Conservation (phyloP, 345 rosid genomes). For the Firmiana major region DNA sequence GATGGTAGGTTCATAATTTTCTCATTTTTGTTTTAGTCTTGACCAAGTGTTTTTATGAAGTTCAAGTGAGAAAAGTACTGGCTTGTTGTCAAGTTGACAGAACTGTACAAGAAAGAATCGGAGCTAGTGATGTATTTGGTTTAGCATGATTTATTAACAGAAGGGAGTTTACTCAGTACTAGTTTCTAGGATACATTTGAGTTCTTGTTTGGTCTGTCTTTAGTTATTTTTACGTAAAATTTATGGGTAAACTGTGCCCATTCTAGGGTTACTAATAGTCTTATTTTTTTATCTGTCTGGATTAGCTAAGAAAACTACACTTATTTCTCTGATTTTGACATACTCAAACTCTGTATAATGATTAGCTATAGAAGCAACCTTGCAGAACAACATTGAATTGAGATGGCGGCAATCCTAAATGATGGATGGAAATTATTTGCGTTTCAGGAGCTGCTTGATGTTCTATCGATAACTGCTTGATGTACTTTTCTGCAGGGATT, state of each 20-base stretch:
- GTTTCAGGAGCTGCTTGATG: not conserved
- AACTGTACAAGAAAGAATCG: not conserved
- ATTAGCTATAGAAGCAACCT: not conserved
- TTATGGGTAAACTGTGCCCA: not conserved
- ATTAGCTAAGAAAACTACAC: not conserved
- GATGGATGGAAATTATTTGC: not conserved
- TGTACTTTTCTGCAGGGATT: slow-evolving; percentile 52
- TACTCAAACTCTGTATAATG: not conserved
- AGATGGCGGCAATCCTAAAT: not conserved
- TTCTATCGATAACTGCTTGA: not conserved
- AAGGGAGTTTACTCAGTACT: not conserved
- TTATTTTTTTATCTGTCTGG: not conserved
- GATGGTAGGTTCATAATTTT: slow-evolving; percentile 5
- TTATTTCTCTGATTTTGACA: not conserved
- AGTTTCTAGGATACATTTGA: not conserved
- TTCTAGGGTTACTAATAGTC: not conserved
- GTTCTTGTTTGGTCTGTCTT: not conserved
- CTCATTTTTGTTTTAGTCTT: not conserved
- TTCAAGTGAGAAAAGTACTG: not conserved
- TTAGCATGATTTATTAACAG: not conserved
- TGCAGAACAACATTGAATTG: not conserved
- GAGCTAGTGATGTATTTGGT: not conserved
- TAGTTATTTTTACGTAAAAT: not conserved
- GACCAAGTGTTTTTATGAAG: not conserved
- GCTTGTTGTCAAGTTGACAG: not conserved